Evolutionary conservation across 1,284 basidiomycete genomes (phyloP).

Genomic region (Thecaphora frezii): DNA sequence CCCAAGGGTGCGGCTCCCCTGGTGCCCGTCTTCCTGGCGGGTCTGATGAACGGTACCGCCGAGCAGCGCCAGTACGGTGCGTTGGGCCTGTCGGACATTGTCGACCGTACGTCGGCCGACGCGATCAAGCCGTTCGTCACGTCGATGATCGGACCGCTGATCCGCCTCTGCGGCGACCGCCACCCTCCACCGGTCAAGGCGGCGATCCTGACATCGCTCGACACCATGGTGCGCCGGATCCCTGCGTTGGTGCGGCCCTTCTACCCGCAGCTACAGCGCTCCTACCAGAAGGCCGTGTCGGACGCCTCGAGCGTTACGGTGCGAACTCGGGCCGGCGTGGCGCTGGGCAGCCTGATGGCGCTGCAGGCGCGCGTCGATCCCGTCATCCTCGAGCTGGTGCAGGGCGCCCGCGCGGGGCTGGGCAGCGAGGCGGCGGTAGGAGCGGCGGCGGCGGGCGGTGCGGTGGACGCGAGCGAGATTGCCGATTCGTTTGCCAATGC

Average conservation of each 20-base stretch:
- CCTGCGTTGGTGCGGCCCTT: conserved; percentile 92
- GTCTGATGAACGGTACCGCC: conserved; percentile 63
- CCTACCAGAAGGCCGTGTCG: conserved; percentile 89
- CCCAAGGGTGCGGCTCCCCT: conserved; percentile 86
- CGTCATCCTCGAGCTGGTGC: conserved; percentile 78
- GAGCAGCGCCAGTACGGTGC: conserved; percentile 82
- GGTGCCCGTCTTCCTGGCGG: conserved; percentile 86
- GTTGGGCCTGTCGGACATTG: conserved; percentile 89
- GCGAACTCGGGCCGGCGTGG: conserved; percentile 77
- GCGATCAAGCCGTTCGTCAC: conserved; percentile 96
- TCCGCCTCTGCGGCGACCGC: conserved; percentile 62
- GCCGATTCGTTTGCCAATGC: conserved; percentile 74
- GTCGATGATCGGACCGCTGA: conserved; percentile 92
- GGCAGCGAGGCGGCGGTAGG: conserved; percentile 58
- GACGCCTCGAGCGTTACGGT: conserved; percentile 80
- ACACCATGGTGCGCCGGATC: conserved; percentile 63
- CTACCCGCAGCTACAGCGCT: conserved; percentile 95
- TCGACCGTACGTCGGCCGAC: conserved; percentile 82
- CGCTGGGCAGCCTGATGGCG: conserved; percentile 88
- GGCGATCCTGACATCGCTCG: conserved; percentile 51
- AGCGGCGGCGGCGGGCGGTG: conserved; percentile 5
- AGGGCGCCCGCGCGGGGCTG: conserved; percentile 65
- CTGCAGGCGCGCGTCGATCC: conserved; percentile 64
- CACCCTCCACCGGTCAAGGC: conserved; percentile 56
- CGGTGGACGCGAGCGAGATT: conserved; percentile 11